Evolutionary conservation across 2,329 filamentous ascomycete genomes (phyloP).

Genomic region (Byssoonygena ceratinophila): DNA sequence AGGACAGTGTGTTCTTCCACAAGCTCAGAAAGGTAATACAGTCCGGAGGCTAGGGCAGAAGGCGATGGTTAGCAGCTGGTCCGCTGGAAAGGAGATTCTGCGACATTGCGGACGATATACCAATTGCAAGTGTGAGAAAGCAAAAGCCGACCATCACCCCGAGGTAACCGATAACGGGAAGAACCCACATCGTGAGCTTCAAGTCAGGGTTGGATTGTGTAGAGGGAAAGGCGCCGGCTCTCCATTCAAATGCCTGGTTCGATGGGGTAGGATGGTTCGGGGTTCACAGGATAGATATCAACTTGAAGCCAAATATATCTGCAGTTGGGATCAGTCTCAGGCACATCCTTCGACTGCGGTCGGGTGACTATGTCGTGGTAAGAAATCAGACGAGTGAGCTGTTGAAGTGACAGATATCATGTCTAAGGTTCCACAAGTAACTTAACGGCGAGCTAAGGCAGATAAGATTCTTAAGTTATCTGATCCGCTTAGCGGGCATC

Average conservation of each 20-base stretch:
- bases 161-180: constrained; percentile 81
- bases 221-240: neutral
- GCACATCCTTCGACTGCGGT: no score
- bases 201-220: neutral
- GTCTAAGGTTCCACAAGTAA: no score
- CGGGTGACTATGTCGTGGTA: no score
- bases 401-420: no score
- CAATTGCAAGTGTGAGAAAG: constrained; percentile 89
- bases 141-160: constrained; percentile 81
- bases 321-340: no score
- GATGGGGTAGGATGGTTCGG: neutral
- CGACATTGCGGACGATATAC: constrained; percentile 37
- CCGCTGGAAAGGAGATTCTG: neutral
- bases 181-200: constrained; percentile 66
- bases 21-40: constrained; percentile 96
- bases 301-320: no score
- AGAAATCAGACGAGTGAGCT: no score
- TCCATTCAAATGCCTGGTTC: neutral
- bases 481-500: no score
- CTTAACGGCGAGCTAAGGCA: neutral
- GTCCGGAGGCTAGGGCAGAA: constrained; percentile 62
- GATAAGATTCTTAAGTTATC: neutral
- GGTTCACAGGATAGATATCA: no score
- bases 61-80: constrained; percentile 9
- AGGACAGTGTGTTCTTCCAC: constrained; percentile 96